phyloP scores from a whole-genome alignment of 208 protist genomes.

The Crithidia acanthocephali region DNA sequence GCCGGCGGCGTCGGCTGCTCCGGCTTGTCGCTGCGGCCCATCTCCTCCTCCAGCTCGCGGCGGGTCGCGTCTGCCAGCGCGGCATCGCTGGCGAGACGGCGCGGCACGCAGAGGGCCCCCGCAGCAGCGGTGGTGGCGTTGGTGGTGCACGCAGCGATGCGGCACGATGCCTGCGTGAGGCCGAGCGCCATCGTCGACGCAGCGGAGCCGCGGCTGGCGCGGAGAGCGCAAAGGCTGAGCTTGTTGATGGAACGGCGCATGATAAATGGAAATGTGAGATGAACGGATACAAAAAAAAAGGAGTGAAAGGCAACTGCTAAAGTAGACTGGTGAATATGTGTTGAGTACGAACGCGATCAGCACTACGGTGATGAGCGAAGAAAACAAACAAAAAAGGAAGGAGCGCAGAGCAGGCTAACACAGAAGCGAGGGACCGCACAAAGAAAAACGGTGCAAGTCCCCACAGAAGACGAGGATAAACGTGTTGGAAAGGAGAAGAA shows the following conservation, averaged over 20 bases:
- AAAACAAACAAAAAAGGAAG: too few relatives aligned
- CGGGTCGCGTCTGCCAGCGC: constrained; percentile 57
- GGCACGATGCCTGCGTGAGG: background rate
- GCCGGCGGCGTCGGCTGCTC: constrained; percentile 69
- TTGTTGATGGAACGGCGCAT: constrained; percentile 36
- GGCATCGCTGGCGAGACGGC: constrained; percentile 60
- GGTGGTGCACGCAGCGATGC: background rate
- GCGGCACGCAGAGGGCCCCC: constrained; percentile 26
- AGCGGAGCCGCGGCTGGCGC: constrained; percentile 21
- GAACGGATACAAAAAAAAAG: too few relatives aligned
- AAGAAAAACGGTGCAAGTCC: too few relatives aligned
- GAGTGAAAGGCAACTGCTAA: too few relatives aligned
- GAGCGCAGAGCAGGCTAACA: background rate
- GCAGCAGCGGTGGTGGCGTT: background rate
- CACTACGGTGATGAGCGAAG: too few relatives aligned
- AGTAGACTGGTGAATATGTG: too few relatives aligned
- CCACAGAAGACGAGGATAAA: too few relatives aligned
- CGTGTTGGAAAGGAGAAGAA: constrained; percentile 11
- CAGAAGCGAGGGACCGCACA: too few relatives aligned
- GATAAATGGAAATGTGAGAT: background rate
- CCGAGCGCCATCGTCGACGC: constrained; percentile 1
- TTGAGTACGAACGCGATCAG: too few relatives aligned
- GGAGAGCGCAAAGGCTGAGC: constrained; percentile 29
- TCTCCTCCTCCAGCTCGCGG: constrained; percentile 87
- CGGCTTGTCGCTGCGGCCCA: constrained; percentile 71